Evolutionary conservation across 2,329 filamentous ascomycete genomes (phyloP), one percentile per base, ranked within the genome.

Genomic region (Fusarium falciforme): DNA sequence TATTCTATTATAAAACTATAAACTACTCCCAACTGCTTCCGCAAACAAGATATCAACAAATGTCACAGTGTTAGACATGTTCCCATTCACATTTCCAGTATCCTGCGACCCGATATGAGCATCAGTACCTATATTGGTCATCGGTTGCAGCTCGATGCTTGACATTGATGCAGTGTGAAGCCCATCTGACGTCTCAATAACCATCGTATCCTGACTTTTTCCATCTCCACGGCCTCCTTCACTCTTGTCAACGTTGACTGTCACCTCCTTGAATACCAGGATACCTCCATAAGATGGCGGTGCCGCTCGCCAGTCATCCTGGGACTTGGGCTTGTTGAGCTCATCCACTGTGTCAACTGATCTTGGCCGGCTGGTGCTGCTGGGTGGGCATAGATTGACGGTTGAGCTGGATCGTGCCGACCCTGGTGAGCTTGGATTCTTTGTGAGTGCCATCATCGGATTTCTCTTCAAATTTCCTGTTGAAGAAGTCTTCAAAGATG

Each of bases 231-330:
- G 8, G 44, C 54, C 20, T 22, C 29, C 58, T 31, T 64, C 60
- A 6, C 47, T 65, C 14, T 67, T 68, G 61, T 80, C 73, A 2
- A 80, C 77, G 22, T 89, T 85, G 20, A 91, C 86, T 14, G 86
- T 87, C 60, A 91, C 87, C 74, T 91, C 89, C 68, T 90, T 88
- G 20, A 87, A 89, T 6, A 91, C 87, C 83, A 90, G 87, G 77
- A 91, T 91, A 33, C 89, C 88, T 12, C 89, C 88, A 58, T 67
- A 76, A 2, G 72, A 69, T 20, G 68, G 57, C 2, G 62, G 38
- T 11, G 64, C 7, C 27, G 52, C 17, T 27, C 35, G 47, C 17
- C 84, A 6, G 78, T 64, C 76, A 74, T 35, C 77, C 76, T 70
- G 44, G 12, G 70, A 70, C 31, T 76, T 78, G 25, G 74, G 74